Percentiles rank a stretch among this genome's conserved stretches.
These are phyloP conservation scores for Mycena polygramma DNA, from an alignment of 768 basidiomycete genomes.

Conservation along the genomic window DNA sequence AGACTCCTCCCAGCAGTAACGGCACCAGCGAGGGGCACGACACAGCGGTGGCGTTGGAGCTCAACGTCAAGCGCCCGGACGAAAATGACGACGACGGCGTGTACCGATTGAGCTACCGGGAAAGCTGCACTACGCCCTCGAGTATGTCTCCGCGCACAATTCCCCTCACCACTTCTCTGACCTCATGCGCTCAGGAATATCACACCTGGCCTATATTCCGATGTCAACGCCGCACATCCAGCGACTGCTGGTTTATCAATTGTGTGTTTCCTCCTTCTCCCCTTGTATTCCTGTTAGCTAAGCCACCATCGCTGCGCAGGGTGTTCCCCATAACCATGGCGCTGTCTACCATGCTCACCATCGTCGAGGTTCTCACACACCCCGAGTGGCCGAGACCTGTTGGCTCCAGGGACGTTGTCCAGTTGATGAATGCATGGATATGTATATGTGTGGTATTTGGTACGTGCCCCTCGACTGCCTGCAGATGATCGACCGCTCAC, in stretches of 20 bases:
- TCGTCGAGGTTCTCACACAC: slow-evolving; percentile 3
- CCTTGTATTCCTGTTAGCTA: neutral
- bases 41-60: slow-evolving; percentile 15
- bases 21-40: slow-evolving; percentile 23
- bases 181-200: slow-evolving; percentile 4
- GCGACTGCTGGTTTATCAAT: slow-evolving; percentile 9
- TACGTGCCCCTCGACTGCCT: neutral
- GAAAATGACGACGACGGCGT: slow-evolving; percentile 21
- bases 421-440: slow-evolving; percentile 8
- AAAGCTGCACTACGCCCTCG: slow-evolving; percentile 14
- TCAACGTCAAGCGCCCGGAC: slow-evolving; percentile 19
- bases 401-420: neutral
- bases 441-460: neutral
- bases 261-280: slow-evolving; percentile 3
- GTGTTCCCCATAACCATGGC: neutral
- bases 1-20: neutral
- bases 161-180: neutral
- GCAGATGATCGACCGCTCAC: neutral
- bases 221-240: slow-evolving; percentile 7
- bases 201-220: slow-evolving; percentile 20
- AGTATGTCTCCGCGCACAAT: neutral
- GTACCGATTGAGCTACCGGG: slow-evolving; percentile 27
- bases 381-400: slow-evolving; percentile 1
- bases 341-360: neutral
- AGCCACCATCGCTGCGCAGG: neutral